These are phyloP conservation scores for Saccharomyces hybrid DNA, from an alignment of 1,139 yeast genomes.

Conservation along the genomic window DNA sequence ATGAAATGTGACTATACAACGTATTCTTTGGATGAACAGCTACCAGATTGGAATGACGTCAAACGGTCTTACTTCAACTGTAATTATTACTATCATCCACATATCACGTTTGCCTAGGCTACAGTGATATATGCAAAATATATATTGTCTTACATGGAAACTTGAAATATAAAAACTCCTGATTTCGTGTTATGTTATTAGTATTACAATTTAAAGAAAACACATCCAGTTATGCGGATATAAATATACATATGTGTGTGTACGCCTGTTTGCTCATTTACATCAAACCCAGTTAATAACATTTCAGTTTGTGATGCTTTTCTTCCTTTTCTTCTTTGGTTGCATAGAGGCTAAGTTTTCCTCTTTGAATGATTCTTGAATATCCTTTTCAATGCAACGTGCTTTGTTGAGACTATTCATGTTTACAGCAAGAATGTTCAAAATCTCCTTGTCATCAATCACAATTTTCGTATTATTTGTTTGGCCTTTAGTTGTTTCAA, in stretches of 20 bases:
- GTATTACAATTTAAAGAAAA: too few species aligned
- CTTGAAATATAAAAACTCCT: not conserved
- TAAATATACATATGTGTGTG: not conserved
- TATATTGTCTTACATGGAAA: too few species aligned
- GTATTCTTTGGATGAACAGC: constrained; percentile 37
- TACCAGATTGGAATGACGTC: constrained; percentile 30
- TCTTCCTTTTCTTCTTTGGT: constrained; percentile 8
- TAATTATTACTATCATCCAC: constrained; percentile 31
- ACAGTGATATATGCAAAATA: not conserved
- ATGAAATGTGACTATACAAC: constrained; percentile 48
- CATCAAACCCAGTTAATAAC: not conserved
- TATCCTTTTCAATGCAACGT: constrained; percentile 23
- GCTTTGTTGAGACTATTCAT: constrained; percentile 25
- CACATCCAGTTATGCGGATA: too few species aligned
- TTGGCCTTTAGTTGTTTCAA: constrained; percentile 2
- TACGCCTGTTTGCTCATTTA: not conserved
- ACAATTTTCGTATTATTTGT: constrained; percentile 3
- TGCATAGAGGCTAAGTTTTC: not conserved
- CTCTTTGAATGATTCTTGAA: constrained; percentile 10
- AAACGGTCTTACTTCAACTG: constrained; percentile 32
- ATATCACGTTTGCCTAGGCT: constrained; percentile 23
- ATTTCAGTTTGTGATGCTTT: not conserved
- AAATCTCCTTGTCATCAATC: constrained; percentile 26
- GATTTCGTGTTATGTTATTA: not conserved
- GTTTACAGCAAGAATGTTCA: constrained; percentile 26